phyloP scores from a whole-genome alignment of 768 basidiomycete genomes.

The Galerina marginata region DNA sequence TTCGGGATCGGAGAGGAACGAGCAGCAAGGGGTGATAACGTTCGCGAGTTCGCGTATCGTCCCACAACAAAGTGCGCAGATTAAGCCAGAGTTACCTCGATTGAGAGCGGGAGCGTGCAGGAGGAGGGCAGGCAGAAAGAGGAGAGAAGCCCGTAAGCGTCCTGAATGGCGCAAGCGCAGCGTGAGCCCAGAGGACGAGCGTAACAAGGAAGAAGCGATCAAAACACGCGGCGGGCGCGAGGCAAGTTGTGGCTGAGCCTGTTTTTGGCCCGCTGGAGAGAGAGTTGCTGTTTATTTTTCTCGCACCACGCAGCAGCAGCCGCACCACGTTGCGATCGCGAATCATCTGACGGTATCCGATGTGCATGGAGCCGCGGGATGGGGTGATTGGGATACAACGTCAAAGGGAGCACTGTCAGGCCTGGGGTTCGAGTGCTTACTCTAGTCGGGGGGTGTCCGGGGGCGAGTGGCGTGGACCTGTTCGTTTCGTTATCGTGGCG shows the following conservation, averaged over 20 bases:
- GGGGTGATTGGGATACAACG: no score
- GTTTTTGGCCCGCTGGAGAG: no score
- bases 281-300: not conserved
- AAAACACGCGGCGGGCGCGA: slow-evolving; percentile 18
- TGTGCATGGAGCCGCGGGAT: not conserved
- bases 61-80: no score
- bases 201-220: not conserved
- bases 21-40: no score
- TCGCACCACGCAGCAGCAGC: no score
- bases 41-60: no score
- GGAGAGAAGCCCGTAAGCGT: not conserved
- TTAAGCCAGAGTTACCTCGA: no score
- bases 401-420: no score
- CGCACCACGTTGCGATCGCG: slow-evolving; percentile 1
- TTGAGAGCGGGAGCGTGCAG: no score
- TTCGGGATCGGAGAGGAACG: no score
- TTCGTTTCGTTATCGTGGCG: not conserved
- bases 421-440: not conserved
- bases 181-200: not conserved
- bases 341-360: slow-evolving; percentile 17
- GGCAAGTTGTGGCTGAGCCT: not conserved
- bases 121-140: not conserved
- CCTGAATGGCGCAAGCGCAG: not conserved
- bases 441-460: slow-evolving; percentile 2
- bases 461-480: not conserved